phyloP scores from a whole-genome alignment of 371 early-diverging fungal species.

The Zopfochytrium polystomum region DNA sequence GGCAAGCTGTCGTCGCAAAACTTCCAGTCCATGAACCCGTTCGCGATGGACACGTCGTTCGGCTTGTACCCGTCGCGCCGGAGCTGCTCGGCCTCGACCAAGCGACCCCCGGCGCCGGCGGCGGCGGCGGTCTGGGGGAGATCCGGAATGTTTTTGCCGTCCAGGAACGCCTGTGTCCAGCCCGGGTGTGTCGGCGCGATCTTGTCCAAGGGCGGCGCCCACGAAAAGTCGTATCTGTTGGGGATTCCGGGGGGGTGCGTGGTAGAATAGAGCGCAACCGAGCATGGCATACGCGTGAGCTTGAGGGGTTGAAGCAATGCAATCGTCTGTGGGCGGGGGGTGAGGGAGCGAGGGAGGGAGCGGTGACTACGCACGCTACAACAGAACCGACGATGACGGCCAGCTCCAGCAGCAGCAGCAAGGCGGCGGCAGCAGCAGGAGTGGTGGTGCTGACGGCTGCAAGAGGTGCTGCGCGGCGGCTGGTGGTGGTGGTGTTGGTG shows the following conservation, averaged over 20 bases:
- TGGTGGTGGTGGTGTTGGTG: too few relatives aligned
- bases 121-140: too few relatives aligned
- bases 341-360: not conserved
- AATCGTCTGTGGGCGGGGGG: not conserved
- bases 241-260: too few relatives aligned
- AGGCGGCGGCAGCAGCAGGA: not conserved
- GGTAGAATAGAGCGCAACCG: too few relatives aligned
- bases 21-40: not conserved
- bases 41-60: not conserved
- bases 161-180: not conserved
- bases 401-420: not conserved
- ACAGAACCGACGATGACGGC: not conserved
- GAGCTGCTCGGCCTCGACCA: too few relatives aligned
- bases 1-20: not conserved
- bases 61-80: too few relatives aligned
- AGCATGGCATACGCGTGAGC: too few relatives aligned
- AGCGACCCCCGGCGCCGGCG: too few relatives aligned
- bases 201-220: slow-evolving; percentile 1
- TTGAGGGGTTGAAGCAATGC: not conserved
- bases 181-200: not conserved
- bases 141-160: not conserved
- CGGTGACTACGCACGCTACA: not conserved
- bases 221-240: slow-evolving; percentile 11
- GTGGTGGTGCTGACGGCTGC: too few relatives aligned
- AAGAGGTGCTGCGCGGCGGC: too few relatives aligned